Evolutionary conservation across 371 early-diverging fungal genomes (phyloP), one percentile per base, ranked within the genome.

Genomic region (Mortierella sp.): DNA sequence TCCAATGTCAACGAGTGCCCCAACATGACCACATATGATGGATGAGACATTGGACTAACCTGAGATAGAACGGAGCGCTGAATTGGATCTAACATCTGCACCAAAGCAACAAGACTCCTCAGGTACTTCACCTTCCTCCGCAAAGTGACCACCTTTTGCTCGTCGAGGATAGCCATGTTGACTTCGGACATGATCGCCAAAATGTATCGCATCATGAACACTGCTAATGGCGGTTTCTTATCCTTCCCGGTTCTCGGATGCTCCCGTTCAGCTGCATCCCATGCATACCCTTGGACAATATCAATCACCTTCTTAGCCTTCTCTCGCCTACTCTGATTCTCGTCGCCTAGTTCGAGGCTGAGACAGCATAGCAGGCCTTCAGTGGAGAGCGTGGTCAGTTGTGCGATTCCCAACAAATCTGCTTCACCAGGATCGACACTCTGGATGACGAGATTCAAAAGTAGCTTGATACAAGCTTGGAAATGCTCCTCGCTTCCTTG

Each of bases 101-200:
- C 58, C 21, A 76, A 46, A 9, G 37, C 45, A 2, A 52, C 24
- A n/a, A 76, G 51, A 19, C 77, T 60, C 7, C 77, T 47, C 10
- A 76, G 61, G 47, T 59, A 41, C 27, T 61, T 60, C 16, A 62
- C 63, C 37, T 69, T 68, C 4, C 28, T 58, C 7, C 62, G 49
- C 27, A 76, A 50, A 2, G 70, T 57, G 3, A 65, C 40, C 16
- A 31, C 40, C 4, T 44, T 63, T 28, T 43, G 31, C 17, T 41
- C 24, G 19, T 61, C 70, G n/a, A 61, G 29, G 22, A 76, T 52
- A 9, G 49, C 54, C 41, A 51, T 64, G 49, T 69, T 69, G 13
- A 76, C 43, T 8, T 65, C 65, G 1, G 70, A 60, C 70, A 76
- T 44, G 29, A 76, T 69, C 13, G 65, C 77, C 9, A 76, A 57